Base-by-base conservation (phyloP, 106 monocot species). In the Dendrobium catenatum region DNA sequence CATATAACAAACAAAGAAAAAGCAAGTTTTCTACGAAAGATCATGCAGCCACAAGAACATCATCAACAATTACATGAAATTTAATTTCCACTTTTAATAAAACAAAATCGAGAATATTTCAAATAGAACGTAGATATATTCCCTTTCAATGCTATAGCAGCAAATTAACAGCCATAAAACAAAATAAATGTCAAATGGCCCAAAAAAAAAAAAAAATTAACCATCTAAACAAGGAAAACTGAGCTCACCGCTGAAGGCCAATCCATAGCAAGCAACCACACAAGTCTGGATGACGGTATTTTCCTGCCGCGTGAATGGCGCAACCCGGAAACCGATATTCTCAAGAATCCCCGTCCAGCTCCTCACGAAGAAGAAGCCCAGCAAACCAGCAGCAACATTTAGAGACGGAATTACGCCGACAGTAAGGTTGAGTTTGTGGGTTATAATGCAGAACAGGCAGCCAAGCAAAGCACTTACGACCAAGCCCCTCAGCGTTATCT, bases 271-370 rank as follows among this genome's bases (percentile, higher is more conserved):
- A n/a, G 96, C 96, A 18, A 96, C 96, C 22, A 96, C 96, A 59
- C 96, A 96, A 17, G 96, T 96, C 89, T 96, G 96, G 26, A 96
- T 94, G 29, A 96, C 94, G 8, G 96, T 96, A 58, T 96, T 96
- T 91, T 96, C 96, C 92, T 96, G 94, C 68, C 79, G 82, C 15
- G 94, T 96, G 79, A 96, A 94, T 6, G 96, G 94, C 47, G 72
- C 76, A 31, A 81, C 56, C 68, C 75, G 70, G 67, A 94, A 37
- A 47, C 97, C 94, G 5, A 94, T 8, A 80, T 79, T 91, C 76
- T 82, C 77, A 16, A 85, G 42, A 22, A 89, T 68, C 55, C 78
- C 85, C 48, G 91, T 93, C 97, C 97, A 98, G 77, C 82, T 88
- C 87, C 89, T 87, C 49, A 98, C 87, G 40, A 94, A 54, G 80